These are phyloP conservation scores for Naganishia vaughanmartiniae DNA, from an alignment of 768 basidiomycete genomes.

Conservation along the genomic window DNA sequence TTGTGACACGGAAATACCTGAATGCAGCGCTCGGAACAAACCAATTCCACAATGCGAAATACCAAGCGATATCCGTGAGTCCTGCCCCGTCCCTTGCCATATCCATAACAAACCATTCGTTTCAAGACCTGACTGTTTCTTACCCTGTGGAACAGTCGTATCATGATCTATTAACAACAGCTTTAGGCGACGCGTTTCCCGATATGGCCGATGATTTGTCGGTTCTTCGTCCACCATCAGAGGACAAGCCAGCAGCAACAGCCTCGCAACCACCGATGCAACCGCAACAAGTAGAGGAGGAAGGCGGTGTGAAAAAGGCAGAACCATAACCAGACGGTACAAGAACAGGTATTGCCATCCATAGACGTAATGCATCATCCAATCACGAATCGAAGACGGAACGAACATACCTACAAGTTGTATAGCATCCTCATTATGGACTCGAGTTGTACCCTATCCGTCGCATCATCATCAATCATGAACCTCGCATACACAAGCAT, in stretches of 20 bases:
- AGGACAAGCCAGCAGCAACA: not conserved
- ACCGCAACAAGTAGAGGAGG: not conserved
- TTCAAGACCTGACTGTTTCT: not conserved
- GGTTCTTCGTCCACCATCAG: not conserved
- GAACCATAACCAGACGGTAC: not conserved
- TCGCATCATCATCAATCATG: too few species aligned
- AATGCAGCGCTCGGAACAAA: constrained; percentile 17
- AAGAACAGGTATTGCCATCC: too few species aligned
- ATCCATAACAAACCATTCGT: not conserved
- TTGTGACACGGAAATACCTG: constrained; percentile 8
- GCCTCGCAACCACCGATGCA: not conserved
- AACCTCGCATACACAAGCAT: too few species aligned
- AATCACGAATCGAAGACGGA: too few species aligned
- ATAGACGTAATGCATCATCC: too few species aligned
- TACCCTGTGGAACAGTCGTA: constrained; percentile 1
- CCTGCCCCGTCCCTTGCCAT: not conserved
- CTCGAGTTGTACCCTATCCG: too few species aligned
- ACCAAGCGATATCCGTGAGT: constrained; percentile 6
- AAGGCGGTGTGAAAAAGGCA: not conserved
- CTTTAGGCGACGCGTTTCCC: constrained; percentile 11
- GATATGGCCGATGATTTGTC: constrained; percentile 17
- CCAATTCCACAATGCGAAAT: constrained; percentile 21
- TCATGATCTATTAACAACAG: constrained; percentile 1
- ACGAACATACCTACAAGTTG: too few species aligned
- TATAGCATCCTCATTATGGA: too few species aligned